Percentiles rank a stretch among this genome's conserved stretches.
Conservation (phyloP, 78 protist genomes). For the Planoprotostelium fungivorum region DNA sequence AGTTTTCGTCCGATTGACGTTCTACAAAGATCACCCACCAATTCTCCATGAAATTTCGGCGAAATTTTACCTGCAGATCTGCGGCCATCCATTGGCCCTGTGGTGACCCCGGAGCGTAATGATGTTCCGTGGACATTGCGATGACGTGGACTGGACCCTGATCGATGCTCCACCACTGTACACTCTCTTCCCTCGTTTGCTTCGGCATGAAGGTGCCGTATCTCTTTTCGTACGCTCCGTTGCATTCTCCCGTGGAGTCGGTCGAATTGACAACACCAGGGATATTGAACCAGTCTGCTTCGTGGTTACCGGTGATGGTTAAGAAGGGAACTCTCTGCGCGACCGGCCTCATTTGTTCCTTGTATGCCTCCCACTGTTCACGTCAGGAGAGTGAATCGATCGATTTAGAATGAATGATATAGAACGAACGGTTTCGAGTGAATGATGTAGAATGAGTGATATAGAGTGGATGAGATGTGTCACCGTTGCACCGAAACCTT, state of each 20-base stretch:
- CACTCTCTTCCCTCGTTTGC: background rate
- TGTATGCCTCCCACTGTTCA: background rate
- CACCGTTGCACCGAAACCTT: background rate
- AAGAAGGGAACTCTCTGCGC: background rate
- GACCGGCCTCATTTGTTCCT: background rate
- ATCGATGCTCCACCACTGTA: conserved; percentile 36
- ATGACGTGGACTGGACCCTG: conserved; percentile 59
- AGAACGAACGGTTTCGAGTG: background rate
- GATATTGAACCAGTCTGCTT: background rate
- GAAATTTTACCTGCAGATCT: conserved; percentile 13
- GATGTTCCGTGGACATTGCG: conserved; percentile 53
- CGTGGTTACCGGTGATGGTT: background rate
- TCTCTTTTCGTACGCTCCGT: background rate
- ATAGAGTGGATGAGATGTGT: background rate
- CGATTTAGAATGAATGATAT: background rate
- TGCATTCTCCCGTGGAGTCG: background rate
- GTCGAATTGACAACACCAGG: background rate
- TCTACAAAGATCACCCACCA: background rate
- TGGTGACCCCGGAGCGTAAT: conserved; percentile 18
- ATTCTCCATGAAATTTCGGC: background rate
- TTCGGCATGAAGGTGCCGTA: background rate
- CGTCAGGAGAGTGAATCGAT: background rate
- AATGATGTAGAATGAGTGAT: too few relatives aligned
- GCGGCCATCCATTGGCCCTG: conserved; percentile 32
- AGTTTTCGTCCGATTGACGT: conserved; percentile 29